Percentiles rank a stretch among this genome's conserved stretches.
phyloP scores from a whole-genome alignment of 495 filamentous ascomycete genomes.

The Xylaria grammica region DNA sequence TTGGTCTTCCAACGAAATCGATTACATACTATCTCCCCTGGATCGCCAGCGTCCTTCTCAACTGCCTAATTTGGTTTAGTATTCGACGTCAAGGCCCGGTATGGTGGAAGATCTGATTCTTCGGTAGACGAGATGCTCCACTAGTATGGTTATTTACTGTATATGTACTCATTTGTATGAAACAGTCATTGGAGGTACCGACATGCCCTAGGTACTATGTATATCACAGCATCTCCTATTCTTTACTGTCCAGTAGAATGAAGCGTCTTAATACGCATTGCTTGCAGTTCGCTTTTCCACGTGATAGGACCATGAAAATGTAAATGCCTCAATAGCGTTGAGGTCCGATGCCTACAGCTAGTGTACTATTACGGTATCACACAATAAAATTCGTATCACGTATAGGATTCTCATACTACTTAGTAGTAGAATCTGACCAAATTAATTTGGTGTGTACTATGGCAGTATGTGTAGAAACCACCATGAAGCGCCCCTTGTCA shows the following conservation, averaged over 20 bases:
- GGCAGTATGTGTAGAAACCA: conserved; percentile 1
- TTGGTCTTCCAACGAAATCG: background rate
- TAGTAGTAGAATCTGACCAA: background rate
- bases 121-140: conserved; percentile 22
- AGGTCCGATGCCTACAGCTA: background rate
- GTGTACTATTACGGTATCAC: conserved; percentile 9
- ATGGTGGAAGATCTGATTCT: conserved; percentile 14
- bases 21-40: conserved; percentile 7
- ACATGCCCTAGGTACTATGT: background rate
- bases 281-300: conserved; percentile 20
- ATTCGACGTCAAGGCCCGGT: conserved; percentile 20
- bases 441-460: background rate
- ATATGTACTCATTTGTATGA: conserved; percentile 14
- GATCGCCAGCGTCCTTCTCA: background rate
- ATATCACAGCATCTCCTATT: background rate
- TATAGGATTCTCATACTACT: conserved; percentile 18
- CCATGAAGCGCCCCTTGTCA: conserved; percentile 3
- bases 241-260: background rate
- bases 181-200: background rate
- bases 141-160: background rate
- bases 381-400: conserved; percentile 16
- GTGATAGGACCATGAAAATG: conserved; percentile 14
- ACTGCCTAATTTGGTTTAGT: conserved; percentile 20
- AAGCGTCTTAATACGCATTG: conserved; percentile 11
- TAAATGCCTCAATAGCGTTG: conserved; percentile 10